Conservation (phyloP, 2,329 filamentous ascomycete genomes). For the Diaporthe helianthi region DNA sequence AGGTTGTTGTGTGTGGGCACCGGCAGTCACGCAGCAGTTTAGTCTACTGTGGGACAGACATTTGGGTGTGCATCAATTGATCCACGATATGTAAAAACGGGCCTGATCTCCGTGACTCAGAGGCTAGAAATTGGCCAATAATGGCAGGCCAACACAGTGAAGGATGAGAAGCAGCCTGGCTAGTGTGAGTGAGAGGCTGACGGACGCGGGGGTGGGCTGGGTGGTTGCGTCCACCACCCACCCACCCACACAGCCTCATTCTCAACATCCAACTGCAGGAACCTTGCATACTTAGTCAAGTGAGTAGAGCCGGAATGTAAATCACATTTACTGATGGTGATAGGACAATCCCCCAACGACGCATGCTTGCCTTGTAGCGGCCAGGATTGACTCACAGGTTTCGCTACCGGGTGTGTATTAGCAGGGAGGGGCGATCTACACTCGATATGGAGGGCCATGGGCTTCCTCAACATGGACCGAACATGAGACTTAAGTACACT, state of each 20-base stretch:
- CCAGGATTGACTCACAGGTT: neutral
- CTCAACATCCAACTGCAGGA: neutral
- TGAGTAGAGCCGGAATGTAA: neutral
- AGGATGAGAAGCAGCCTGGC: neutral
- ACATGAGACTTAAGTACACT: no score
- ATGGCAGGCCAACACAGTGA: neutral
- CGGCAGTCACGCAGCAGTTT: neutral
- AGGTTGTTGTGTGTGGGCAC: neutral
- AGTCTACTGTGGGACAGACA: neutral
- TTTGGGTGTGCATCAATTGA: neutral
- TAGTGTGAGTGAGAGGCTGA: neutral
- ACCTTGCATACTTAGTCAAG: neutral
- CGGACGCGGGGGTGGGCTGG: constrained; percentile 21
- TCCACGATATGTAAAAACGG: constrained; percentile 4
- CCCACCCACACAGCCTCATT: neutral
- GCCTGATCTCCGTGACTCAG: neutral
- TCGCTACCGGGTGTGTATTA: neutral
- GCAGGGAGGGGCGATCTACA: no score
- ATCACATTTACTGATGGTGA: neutral
- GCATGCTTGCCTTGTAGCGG: neutral
- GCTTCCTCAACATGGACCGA: neutral
- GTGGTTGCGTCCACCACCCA: neutral
- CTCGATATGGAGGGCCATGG: neutral
- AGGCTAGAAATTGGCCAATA: constrained; percentile 1
- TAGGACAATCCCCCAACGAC: neutral